Evolutionary conservation across 1,139 yeast genomes (phyloP).

Genomic region (Saccharomyces hybrid): DNA sequence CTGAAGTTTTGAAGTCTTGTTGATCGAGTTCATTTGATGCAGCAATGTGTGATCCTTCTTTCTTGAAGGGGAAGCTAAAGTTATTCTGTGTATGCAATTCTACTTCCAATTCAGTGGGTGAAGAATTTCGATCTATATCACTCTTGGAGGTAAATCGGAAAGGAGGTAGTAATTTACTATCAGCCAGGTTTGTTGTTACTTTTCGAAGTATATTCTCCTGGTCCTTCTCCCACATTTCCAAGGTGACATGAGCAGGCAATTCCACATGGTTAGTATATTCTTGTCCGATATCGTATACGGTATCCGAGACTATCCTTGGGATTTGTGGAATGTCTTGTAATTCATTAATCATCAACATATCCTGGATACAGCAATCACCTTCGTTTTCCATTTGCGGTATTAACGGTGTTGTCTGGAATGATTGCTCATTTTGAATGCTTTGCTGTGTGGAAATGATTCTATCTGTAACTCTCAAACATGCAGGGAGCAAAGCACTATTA

Average conservation of each 20-base stretch:
- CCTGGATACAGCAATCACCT: conserved; percentile 3
- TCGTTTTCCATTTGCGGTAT: conserved; percentile 5
- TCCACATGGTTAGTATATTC: conserved; percentile 7
- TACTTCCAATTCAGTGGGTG: conserved; percentile 4
- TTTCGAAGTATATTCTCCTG: conserved; percentile 11
- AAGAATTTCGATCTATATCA: not conserved
- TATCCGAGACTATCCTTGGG: conserved; percentile 9
- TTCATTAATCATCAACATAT: conserved; percentile 13
- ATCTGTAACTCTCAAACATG: conserved; percentile 20
- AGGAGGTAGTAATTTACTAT: conserved; percentile 14
- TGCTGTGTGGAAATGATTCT: not conserved
- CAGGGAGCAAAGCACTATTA: conserved; percentile 28
- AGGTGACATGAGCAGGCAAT: conserved; percentile 15
- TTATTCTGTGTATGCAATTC: conserved; percentile 6
- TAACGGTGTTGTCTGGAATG: conserved; percentile 8
- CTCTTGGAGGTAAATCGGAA: conserved; percentile 10
- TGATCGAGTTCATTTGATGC: not conserved
- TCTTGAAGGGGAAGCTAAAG: conserved; percentile 16
- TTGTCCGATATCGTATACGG: not conserved
- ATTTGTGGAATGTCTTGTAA: conserved; percentile 18
- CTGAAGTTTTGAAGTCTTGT: conserved; percentile 8
- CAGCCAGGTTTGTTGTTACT: conserved; percentile 11
- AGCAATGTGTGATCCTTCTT: not conserved
- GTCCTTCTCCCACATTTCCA: conserved; percentile 22
- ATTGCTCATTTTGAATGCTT: not conserved